These are phyloP conservation scores for Cyclotella kingstonii DNA, from an alignment of 108 stramenopile species.

Conservation along the genomic window DNA sequence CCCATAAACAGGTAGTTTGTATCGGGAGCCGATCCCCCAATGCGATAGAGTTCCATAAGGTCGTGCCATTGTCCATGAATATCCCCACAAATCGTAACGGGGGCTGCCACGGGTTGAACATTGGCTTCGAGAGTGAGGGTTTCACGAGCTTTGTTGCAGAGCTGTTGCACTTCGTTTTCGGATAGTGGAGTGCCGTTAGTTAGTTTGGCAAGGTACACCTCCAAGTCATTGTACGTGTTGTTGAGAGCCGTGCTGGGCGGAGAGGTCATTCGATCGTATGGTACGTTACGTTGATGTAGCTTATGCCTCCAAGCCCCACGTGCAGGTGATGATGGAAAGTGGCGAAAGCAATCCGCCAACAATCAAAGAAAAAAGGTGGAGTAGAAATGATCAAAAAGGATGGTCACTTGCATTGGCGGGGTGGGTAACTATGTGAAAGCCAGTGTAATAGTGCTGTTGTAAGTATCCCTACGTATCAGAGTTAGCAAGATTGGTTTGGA, in stretches of 20 bases:
- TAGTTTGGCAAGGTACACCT: slow-evolving; percentile 84
- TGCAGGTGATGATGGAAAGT: too few relatives aligned
- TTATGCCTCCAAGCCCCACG: too few relatives aligned
- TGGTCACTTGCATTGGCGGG: too few relatives aligned
- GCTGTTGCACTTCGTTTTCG: slow-evolving; percentile 79
- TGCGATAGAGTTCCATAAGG: slow-evolving; percentile 90
- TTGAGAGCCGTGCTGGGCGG: background rate
- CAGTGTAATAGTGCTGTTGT: too few relatives aligned
- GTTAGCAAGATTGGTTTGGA: too few relatives aligned
- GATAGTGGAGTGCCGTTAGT: slow-evolving; percentile 80
- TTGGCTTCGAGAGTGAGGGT: slow-evolving; percentile 83
- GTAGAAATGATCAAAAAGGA: too few relatives aligned
- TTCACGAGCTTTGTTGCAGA: slow-evolving; percentile 84
- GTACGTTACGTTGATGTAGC: too few relatives aligned
- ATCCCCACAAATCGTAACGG: slow-evolving; percentile 91
- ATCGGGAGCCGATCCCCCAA: slow-evolving; percentile 93
- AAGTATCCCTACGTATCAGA: too few relatives aligned
- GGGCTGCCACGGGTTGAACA: slow-evolving; percentile 88
- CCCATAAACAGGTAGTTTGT: slow-evolving; percentile 99
- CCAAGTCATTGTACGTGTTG: slow-evolving; percentile 58
- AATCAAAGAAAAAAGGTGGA: too few relatives aligned
- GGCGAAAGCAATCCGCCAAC: too few relatives aligned
- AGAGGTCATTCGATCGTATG: too few relatives aligned
- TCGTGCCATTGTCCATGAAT: slow-evolving; percentile 95
- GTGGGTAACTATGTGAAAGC: too few relatives aligned